Base-by-base conservation (phyloP, 805 yeast species). In the Wickerhamiella siamensis region DNA sequence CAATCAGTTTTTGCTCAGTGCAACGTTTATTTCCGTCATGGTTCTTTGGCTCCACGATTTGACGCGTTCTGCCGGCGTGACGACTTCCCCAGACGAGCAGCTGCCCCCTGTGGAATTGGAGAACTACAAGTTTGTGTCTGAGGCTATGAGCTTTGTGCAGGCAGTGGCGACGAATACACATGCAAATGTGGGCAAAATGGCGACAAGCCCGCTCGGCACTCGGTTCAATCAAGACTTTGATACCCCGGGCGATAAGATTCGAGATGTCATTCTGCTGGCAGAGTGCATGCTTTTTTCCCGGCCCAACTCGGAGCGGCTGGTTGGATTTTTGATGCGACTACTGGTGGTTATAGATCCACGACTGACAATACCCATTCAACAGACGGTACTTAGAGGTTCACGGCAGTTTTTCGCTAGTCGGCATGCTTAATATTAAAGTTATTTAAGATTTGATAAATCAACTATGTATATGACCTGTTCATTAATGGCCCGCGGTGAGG, bases 21-120 rank as follows among this genome's bases (percentile, higher is more conserved):
- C 51, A 38, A 47, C 53, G 10, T 58, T 54, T 43, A 50, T 55
- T 31, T 45, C 58, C 6, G 54, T 48, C 10, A 29, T 58, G 3
- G 51, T 52, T 8, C 38, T 57, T n/a, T 56, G 58, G 59, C 48
- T 58, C 14, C 43, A 47, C 40, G 57, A 55, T 35, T 41, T 46
- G 15, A 46, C 47, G 6, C 29, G 29, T 24, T 6, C 10, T 8
- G 39, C 19, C 14, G 33, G 42, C 10, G 44, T 16, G 14, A 15
- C 26, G 33, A 14, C 31, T 10, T 34, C 24, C 21, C 32, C 22
- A 19, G 21, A 10, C 18, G 17, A 21, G 20, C 39, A 32, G 16
- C 34, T 38, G 20, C 42, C 31, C 36, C 39, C 38, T 15, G 32
- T 51, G 19, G 40, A 40, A 15, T 32, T 46, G 17, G 47, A 48